Percentiles rank a stretch among this genome's conserved stretches.
Conservation (phyloP, 805 yeast species). For the Lipomyces yamanashiensis region DNA sequence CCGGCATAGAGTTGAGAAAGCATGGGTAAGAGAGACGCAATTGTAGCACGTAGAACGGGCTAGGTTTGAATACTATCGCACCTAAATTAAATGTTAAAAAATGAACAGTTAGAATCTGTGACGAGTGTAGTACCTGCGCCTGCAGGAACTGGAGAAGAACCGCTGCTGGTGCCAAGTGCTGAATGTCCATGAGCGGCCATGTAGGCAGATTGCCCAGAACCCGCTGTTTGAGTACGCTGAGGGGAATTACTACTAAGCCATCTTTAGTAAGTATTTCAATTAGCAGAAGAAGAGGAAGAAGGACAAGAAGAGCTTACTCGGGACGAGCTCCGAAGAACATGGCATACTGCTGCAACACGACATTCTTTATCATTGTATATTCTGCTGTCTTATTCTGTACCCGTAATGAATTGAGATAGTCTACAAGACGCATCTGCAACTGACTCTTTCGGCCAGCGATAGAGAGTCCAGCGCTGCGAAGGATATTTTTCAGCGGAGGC, state of each 20-base stretch:
- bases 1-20: slow-evolving; percentile 18
- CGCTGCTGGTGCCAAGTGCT: neutral
- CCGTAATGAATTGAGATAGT: slow-evolving; percentile 45
- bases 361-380: slow-evolving; percentile 10
- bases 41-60: slow-evolving; percentile 41
- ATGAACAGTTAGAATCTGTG: neutral
- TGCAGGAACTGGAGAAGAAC: neutral
- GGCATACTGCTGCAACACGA: slow-evolving; percentile 19
- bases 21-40: slow-evolving; percentile 35
- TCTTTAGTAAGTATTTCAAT: too few relatives aligned
- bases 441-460: slow-evolving; percentile 65
- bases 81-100: neutral
- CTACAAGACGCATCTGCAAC: slow-evolving; percentile 58
- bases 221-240: too few relatives aligned
- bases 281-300: neutral
- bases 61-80: slow-evolving; percentile 31
- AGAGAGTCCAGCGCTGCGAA: slow-evolving; percentile 51
- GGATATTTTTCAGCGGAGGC: slow-evolving; percentile 41
- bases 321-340: slow-evolving; percentile 11
- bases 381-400: neutral
- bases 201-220: neutral
- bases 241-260: too few relatives aligned
- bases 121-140: neutral
- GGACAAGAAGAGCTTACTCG: slow-evolving; percentile 10
- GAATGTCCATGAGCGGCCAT: neutral